phyloP scores from a whole-genome alignment of 1,284 basidiomycete species.

The Trametes pubescens region DNA sequence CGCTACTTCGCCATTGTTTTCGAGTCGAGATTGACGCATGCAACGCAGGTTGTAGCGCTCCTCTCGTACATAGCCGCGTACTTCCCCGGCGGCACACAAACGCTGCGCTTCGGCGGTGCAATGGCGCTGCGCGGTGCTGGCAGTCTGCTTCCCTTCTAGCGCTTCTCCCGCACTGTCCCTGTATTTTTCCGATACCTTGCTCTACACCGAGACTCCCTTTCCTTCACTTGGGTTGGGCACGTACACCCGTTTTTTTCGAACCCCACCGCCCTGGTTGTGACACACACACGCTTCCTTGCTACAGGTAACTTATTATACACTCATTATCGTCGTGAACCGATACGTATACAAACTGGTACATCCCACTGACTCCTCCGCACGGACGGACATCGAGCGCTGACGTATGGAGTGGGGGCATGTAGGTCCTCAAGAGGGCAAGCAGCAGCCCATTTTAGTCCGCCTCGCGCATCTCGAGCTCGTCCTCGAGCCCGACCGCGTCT shows the following conservation, averaged over 20 bases:
- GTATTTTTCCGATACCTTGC: conserved; percentile 20
- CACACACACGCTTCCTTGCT: not conserved
- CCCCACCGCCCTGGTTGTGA: not conserved
- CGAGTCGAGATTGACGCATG: not conserved
- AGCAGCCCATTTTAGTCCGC: conserved; percentile 31
- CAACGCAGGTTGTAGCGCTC: conserved; percentile 74
- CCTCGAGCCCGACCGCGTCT: conserved; percentile 64
- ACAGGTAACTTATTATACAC: conserved; percentile 24
- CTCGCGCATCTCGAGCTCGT: conserved; percentile 40
- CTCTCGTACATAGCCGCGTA: conserved; percentile 90
- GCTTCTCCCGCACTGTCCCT: not conserved
- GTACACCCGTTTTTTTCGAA: not conserved
- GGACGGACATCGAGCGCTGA: not conserved
- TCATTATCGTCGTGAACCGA: conserved; percentile 20
- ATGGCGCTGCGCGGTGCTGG: conserved; percentile 85
- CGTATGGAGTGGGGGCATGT: not conserved
- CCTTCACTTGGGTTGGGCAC: not conserved
- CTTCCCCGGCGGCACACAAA: conserved; percentile 87
- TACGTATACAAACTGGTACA: conserved; percentile 16
- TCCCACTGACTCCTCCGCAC: not conserved
- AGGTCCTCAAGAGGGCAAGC: conserved; percentile 22
- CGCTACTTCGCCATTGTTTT: not conserved
- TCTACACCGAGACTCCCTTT: not conserved
- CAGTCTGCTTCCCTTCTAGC: conserved; percentile 78
- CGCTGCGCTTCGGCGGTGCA: conserved; percentile 83